Evolutionary conservation across 768 basidiomycete species (phyloP), one percentile per base, ranked within the genome.

Genomic region (Mycena maculata): DNA sequence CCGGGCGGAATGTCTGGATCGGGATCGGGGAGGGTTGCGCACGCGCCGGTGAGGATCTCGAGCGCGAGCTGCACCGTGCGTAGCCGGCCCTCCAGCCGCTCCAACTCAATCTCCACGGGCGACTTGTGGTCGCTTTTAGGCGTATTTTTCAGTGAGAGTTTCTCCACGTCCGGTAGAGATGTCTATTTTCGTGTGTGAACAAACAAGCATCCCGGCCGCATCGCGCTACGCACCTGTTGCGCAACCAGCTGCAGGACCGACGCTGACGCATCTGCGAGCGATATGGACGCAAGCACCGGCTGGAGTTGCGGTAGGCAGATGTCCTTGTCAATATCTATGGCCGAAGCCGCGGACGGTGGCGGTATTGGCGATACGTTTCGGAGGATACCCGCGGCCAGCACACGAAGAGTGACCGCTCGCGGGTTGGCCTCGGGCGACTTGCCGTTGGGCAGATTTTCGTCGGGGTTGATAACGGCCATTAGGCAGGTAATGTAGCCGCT

Each of bases 21-120:
- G 20, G 91, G 88, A 72, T 95, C 94, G 6, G 94, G 94, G 42
- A 98, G 79, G 8, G 90, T 93, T 22, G 95, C 95, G 75, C 94
- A 98, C n/a, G 87, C 82, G 31, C 92, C 92, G 0, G 95, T 96
- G 68, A 98, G 77, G 53, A 98, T 88, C 79, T 98, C 96, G 28
- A 98, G 82, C n/a, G 92, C 88, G 33, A 96, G 84, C 69, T 92
- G 91, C 13, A 94, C 84, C 1, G 92, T 92, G 71, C 90, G 85
- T 57, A 98, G 77, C 60, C 81, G 86, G 18, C 82, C 80, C 78
- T 98, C 96, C 16, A 95, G 80, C 30, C 81, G 81, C 66, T 93
- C 92, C 2, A 98, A 84, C 72, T 92, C 89, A 13, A 88, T 60
- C 74, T 96, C 92, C 16, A 85, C 84, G 1, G 83, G 74, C 4